Evolutionary conservation across 495 filamentous ascomycete genomes (phyloP), one percentile per base, ranked within the genome.

Genomic region (Penicillium argentinense): DNA sequence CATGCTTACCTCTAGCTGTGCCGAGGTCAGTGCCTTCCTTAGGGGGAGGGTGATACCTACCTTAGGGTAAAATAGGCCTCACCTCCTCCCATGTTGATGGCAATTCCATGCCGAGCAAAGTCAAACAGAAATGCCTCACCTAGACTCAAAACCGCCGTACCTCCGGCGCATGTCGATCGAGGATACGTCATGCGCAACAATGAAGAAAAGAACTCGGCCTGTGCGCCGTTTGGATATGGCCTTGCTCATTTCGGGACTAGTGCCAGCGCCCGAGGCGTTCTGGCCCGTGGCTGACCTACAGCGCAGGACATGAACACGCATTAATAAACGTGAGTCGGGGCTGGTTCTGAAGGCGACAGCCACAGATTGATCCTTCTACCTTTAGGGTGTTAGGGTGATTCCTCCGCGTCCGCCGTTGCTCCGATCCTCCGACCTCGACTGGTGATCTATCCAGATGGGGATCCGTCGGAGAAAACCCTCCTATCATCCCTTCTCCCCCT

Each of bases 221-320:
- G 45, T 48, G 45, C 45, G 32, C 45, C 37, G 45, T 42, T 48
- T 48, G 38, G 21, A 41, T 26, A 48, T 48, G 45, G 45, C n/a
- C n/a, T n/a, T n/a, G n/a, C n/a, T n/a, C n/a, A n/a, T n/a, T n/a
- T n/a, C n/a, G n/a, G n/a, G n/a, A n/a, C 17, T 36, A 18, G 33
- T 12, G 16, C 33, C 33, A 19, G 18, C 33, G 33, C 16, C 12
- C 33, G 33, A 14, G 16, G 33, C 18, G 33, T 22, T 36, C 33
- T 36, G 33, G 33, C 1, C 33, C 33, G 33, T 36, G 33, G 33
- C 33, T 36, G 33, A 21, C 18, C 12, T 21, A n/a, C n/a, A n/a
- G 33, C 33, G 33, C 33, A 36, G 17, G 7, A 21, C 16, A 36
- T 8, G 6, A 36, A 36, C n/a, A 36, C n/a, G 9, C 33, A 36